Evolutionary conservation across 306 rosid genomes (phyloP).

Genomic region (Cyamopsis tetragonoloba): DNA sequence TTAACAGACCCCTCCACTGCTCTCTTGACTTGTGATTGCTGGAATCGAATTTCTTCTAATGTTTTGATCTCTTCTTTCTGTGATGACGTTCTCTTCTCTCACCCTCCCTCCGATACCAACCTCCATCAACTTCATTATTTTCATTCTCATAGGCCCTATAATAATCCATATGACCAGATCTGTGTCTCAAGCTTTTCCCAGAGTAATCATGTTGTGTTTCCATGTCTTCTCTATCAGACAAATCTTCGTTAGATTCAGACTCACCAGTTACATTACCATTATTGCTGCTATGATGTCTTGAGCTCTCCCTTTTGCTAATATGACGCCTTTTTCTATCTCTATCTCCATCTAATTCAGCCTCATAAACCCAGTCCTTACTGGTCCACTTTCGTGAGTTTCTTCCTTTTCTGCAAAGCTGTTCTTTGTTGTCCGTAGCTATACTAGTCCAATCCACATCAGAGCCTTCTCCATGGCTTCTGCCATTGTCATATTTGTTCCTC

Average conservation of each 20-base stretch:
- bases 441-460: constrained; percentile 36
- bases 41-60: constrained; percentile 22
- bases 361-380: constrained; percentile 17
- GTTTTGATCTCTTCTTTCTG: constrained; percentile 26
- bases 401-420: constrained; percentile 25
- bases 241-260: constrained; percentile 24
- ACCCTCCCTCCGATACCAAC: constrained; percentile 21
- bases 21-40: not conserved
- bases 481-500: constrained; percentile 19
- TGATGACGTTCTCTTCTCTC: constrained; percentile 6
- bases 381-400: constrained; percentile 36
- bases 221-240: constrained; percentile 24
- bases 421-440: constrained; percentile 21
- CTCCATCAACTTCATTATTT: constrained; percentile 34
- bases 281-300: constrained; percentile 22
- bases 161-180: constrained; percentile 13
- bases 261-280: constrained; percentile 6
- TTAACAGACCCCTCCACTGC: constrained; percentile 18
- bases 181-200: constrained; percentile 26
- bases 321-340: constrained; percentile 20
- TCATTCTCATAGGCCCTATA: constrained; percentile 19
- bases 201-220: constrained; percentile 14
- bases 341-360: constrained; percentile 21
- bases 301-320: constrained; percentile 27
- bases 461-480: constrained; percentile 32